Percentiles rank a stretch among this genome's conserved stretches.
Conservation (phyloP, 2,329 filamentous ascomycete species). For the Nothomitra cinnamomea region DNA sequence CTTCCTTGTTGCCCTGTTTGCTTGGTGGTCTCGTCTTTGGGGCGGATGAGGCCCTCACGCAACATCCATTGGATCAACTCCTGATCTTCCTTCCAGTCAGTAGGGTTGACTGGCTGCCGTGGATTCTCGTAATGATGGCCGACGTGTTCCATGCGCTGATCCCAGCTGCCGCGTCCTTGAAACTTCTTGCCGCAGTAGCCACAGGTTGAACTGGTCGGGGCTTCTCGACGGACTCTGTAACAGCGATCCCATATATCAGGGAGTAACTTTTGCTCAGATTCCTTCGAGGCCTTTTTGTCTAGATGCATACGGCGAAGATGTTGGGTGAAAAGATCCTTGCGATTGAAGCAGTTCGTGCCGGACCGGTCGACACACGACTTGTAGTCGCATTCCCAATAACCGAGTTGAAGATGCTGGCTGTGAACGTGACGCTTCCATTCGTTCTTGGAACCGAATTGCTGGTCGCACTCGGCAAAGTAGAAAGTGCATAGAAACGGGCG, state of each 20-base stretch:
- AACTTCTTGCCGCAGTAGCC: slow-evolving; percentile 46
- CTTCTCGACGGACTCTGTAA: slow-evolving; percentile 38
- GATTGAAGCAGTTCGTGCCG: slow-evolving; percentile 44
- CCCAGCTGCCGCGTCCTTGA: slow-evolving; percentile 49
- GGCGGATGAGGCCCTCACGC: background rate
- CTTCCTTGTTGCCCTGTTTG: background rate
- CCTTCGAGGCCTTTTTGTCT: slow-evolving; percentile 34
- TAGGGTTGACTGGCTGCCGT: background rate
- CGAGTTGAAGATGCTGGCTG: slow-evolving; percentile 60
- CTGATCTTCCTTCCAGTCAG: slow-evolving; percentile 5
- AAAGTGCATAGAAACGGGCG: slow-evolving; percentile 58
- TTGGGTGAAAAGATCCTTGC: slow-evolving; percentile 82
- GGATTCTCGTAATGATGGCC: slow-evolving; percentile 62
- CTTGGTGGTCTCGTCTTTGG: background rate
- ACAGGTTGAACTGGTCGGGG: slow-evolving; percentile 46
- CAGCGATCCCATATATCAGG: slow-evolving; percentile 41
- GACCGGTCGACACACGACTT: slow-evolving; percentile 30
- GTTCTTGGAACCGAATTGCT: slow-evolving; percentile 66
- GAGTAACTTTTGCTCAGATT: slow-evolving; percentile 27
- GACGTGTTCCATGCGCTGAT: slow-evolving; percentile 74
- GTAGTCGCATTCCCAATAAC: slow-evolving; percentile 60
- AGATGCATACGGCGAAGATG: slow-evolving; percentile 78
- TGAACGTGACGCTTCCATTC: slow-evolving; percentile 87
- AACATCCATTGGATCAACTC: background rate
- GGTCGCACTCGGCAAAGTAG: slow-evolving; percentile 54